Base-by-base conservation (phyloP, 139 green algal genomes). In the Raphidocelis subcapitata region DNA sequence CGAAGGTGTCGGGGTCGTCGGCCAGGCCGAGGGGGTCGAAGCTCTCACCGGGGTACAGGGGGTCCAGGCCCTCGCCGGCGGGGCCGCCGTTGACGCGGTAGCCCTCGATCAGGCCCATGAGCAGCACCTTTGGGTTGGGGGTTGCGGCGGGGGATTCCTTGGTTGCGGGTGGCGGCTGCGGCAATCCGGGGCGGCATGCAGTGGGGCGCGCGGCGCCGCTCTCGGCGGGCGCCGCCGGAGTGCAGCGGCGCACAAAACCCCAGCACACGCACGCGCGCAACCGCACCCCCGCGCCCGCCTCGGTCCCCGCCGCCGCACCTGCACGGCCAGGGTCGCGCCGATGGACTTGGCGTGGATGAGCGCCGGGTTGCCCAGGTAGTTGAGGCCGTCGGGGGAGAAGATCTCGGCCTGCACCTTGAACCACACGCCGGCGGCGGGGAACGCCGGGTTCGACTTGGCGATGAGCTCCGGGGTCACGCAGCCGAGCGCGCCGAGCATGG, bases 1-100 rank as follows among this genome's bases (percentile, higher is more conserved):
- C 86, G 76, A 93, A 85, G 72, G 86, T 91, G 72, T 96, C 88
- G 65, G 91, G 90, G 81, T 96, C 94, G 79, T 98, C 95, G 87
- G 94, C 95, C 79, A 98, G 84, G 77, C 92, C 92, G 69, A 98
- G 83, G 78, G 94, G 94, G 91, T 98, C 94, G 67, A 97, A 97
- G 59, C 87, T 49, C 72, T 81, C 85, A 52, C 84, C 85, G 70
- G 84, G 87, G 85, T 90, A 86, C 66, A 94, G 81, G n/a, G 75
- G 69, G 81, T 97, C 92, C 18, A 96, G 87, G 80, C 86, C 90
- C 79, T 92, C 85, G 62, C 86, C 88, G 24, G 79, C 85, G 35
- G 85, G 81, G 62, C 90, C 91, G 70, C 91, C 91, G 75, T 92
- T 92, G 33, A 90, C 84, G 74, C 91, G 89, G 91, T 94, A 97